phyloP scores from a whole-genome alignment of 2,329 filamentous ascomycete genomes.

The Akanthomyces lecanii region DNA sequence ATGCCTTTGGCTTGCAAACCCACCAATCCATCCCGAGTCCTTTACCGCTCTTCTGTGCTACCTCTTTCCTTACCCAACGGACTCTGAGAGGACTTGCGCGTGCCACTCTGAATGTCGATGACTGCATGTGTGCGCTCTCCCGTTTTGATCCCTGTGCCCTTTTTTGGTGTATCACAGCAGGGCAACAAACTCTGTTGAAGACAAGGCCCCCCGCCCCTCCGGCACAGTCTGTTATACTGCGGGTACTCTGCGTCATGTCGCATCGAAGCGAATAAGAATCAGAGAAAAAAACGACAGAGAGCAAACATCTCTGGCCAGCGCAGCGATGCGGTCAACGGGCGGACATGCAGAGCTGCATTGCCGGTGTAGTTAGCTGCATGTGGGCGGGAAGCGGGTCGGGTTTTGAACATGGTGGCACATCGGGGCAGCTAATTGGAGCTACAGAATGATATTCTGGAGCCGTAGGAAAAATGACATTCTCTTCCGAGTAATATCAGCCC shows the following conservation, averaged over 20 bases:
- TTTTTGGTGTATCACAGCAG: neutral
- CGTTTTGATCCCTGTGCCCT: neutral
- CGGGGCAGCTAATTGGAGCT: neutral
- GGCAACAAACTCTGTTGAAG: neutral
- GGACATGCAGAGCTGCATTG: constrained; percentile 9
- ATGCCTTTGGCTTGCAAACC: neutral
- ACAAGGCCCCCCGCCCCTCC: no score
- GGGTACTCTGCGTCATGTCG: neutral
- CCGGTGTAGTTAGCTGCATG: neutral
- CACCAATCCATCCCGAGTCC: neutral
- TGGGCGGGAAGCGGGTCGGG: constrained; percentile 2
- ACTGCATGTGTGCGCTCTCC: neutral
- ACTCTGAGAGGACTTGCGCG: neutral
- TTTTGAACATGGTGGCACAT: neutral
- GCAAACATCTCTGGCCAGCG: neutral
- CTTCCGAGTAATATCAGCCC: neutral
- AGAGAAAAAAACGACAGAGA: neutral
- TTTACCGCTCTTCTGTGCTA: constrained; percentile 12
- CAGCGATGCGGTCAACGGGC: constrained; percentile 8
- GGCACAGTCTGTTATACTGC: neutral
- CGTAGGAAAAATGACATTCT: neutral
- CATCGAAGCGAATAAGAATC: neutral
- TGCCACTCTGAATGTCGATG: neutral
- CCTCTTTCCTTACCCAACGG: neutral
- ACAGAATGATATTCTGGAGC: neutral